phyloP scores from a whole-genome alignment of 2,329 filamentous ascomycete species.

The Penicillium sp. region DNA sequence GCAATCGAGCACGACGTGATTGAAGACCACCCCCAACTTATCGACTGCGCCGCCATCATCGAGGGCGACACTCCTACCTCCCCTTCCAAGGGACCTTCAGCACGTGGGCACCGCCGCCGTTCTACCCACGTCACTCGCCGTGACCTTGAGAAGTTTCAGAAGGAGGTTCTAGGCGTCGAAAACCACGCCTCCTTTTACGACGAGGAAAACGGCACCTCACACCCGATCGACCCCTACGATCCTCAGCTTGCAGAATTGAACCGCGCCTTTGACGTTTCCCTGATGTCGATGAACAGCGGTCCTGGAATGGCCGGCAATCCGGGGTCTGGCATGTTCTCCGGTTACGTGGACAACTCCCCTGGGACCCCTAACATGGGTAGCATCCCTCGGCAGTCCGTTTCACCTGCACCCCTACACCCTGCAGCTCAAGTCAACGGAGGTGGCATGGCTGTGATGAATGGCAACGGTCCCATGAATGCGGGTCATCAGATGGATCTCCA shows the following conservation, averaged over 20 bases:
- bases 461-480: conserved; percentile 46
- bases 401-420: conserved; percentile 33
- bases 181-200: conserved; percentile 30
- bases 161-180: conserved; percentile 36
- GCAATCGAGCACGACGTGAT: conserved; percentile 2
- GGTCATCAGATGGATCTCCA: conserved; percentile 55
- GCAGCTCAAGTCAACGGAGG: conserved; percentile 37
- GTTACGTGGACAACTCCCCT: conserved; percentile 33
- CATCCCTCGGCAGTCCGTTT: conserved; percentile 36
- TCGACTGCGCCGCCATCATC: conserved; percentile 30
- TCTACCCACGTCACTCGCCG: conserved; percentile 43
- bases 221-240: conserved; percentile 25
- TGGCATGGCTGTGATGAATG: conserved; percentile 40
- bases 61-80: conserved; percentile 30
- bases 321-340: conserved; percentile 32
- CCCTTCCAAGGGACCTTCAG: conserved; percentile 35
- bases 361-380: conserved; percentile 33
- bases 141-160: conserved; percentile 41
- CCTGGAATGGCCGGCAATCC: conserved; percentile 29
- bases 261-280: conserved; percentile 34
- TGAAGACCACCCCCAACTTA: conserved; percentile 1
- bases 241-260: conserved; percentile 37
- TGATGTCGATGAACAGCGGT: conserved; percentile 38
- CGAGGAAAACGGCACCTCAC: conserved; percentile 28
- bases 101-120: conserved; percentile 43